Evolutionary conservation across 345 rosid species (phyloP).

Genomic region (Litchi chinensis): DNA sequence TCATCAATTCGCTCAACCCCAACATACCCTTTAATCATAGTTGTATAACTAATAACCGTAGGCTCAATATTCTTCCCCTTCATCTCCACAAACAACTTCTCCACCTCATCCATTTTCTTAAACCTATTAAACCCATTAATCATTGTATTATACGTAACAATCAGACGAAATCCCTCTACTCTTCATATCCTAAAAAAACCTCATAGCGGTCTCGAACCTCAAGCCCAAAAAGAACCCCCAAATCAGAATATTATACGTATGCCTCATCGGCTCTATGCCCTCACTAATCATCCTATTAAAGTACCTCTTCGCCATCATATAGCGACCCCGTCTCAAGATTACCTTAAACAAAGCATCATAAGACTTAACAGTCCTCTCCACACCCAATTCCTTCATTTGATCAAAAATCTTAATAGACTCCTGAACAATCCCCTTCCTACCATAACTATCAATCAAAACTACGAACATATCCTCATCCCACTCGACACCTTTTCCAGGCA

Average conservation of each 20-base stretch:
- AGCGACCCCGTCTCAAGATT: slow-evolving; percentile 75
- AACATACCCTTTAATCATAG: slow-evolving; percentile 86
- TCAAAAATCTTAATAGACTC: slow-evolving; percentile 79
- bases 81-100: slow-evolving; percentile 85
- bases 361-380: slow-evolving; percentile 69
- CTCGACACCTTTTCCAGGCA: slow-evolving; percentile 79
- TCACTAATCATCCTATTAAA: slow-evolving; percentile 77
- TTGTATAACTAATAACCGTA: slow-evolving; percentile 75
- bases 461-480: slow-evolving; percentile 91
- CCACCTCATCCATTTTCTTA: slow-evolving; percentile 82
- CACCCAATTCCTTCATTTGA: slow-evolving; percentile 79
- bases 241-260: slow-evolving; percentile 77
- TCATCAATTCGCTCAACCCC: slow-evolving; percentile 58
- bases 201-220: slow-evolving; percentile 68
- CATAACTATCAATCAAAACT: slow-evolving; percentile 72
- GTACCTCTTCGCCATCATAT: slow-evolving; percentile 91
- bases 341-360: slow-evolving; percentile 78
- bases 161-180: slow-evolving; percentile 58
- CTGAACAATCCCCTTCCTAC: slow-evolving; percentile 82
- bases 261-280: slow-evolving; percentile 74
- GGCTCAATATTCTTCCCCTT: slow-evolving; percentile 68
- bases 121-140: slow-evolving; percentile 69
- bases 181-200: slow-evolving; percentile 86
- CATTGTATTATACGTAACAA: slow-evolving; percentile 78
- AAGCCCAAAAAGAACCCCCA: slow-evolving; percentile 87